These are phyloP conservation scores for Podaxis carcinomalis DNA, from an alignment of 768 basidiomycete species.

Conservation along the genomic window DNA sequence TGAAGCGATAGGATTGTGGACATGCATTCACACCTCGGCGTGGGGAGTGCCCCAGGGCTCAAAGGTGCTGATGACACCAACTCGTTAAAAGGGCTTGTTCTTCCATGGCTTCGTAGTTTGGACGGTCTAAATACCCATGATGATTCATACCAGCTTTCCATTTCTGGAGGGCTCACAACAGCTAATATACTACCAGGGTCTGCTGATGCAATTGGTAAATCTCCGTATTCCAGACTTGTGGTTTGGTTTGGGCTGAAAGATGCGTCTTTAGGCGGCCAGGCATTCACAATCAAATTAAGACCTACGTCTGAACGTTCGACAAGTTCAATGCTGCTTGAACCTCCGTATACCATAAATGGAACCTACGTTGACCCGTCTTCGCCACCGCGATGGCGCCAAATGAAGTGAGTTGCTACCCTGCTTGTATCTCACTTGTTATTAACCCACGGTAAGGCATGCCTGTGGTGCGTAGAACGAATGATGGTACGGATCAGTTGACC, in stretches of 20 bases:
- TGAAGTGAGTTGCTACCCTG: constrained; percentile 47
- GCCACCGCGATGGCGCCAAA: constrained; percentile 61
- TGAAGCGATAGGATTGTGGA: constrained; percentile 27
- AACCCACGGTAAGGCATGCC: constrained; percentile 32
- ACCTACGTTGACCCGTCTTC: constrained; percentile 32
- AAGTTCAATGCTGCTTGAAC: constrained; percentile 74
- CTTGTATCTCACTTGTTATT: neutral
- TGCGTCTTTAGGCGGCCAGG: constrained; percentile 59
- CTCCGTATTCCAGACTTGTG: neutral
- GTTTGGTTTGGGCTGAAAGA: neutral
- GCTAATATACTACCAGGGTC: constrained; percentile 72
- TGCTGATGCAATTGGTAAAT: constrained; percentile 53
- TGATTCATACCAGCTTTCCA: constrained; percentile 56
- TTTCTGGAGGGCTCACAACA: constrained; percentile 79
- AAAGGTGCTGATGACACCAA: constrained; percentile 46
- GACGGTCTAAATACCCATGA: constrained; percentile 80
- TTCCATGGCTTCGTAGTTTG: constrained; percentile 61
- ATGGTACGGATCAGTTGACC: neutral
- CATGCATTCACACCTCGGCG: constrained; percentile 54
- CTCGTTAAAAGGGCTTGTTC: constrained; percentile 38
- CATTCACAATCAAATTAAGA: constrained; percentile 78
- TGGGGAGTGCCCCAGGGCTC: constrained; percentile 25
- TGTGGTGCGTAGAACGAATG: constrained; percentile 32
- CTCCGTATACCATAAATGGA: constrained; percentile 50
- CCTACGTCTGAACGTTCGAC: constrained; percentile 68